Evolutionary conservation across 345 rosid species (phyloP), one percentile per base, ranked within the genome.

Genomic region (Eucalyptus guilfoylei): DNA sequence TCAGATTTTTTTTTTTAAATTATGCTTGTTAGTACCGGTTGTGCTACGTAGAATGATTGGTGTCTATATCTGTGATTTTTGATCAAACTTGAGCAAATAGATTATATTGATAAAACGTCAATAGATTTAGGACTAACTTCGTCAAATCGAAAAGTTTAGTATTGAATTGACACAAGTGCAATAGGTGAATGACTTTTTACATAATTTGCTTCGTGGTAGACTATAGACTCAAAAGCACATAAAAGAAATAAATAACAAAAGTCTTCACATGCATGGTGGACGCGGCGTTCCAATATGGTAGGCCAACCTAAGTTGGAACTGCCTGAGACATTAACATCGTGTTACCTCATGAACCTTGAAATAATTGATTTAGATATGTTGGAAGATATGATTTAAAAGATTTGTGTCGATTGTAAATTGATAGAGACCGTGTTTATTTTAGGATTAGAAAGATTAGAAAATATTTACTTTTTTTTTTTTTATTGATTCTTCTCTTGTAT

Each of bases 1-100:
- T 49, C 17, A 15, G 17, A 6, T 15, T 2, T 0, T 49, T 49
- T 45, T 50, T 1, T 52, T 7, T 1, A 52, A 52, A 19, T 52
- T 52, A 50, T 50, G 23, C 7, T 50, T 50, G 55, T 50, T 50
- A 17, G 9, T 50, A 2, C 2, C 9, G 4, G 1, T 50, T 17
- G 1, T 50, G 4, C 1, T 1, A 50, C 0, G 0, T 17, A 52
- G 1, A 2, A 52, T 52, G 55, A 0, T 52, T 52, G 5, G 0
- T 0, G 1, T 52, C 0, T 52, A 52, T 0, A 52, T 52, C 1
- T 8, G 26, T 52, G 5, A 21, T 52, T 52, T 52, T 52, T 5
- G 0, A 2, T 2, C 26, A 52, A 52, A 52, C 2, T 52, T 52
- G 24, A 9, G 0, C 0, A 52, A 5, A 52, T 52, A 2, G 10